A percentile compares a stretch with the other conserved stretches of the same genome.
Evolutionary conservation across 1,284 basidiomycete species (phyloP).

Genomic region (Malassezia slooffiae): DNA sequence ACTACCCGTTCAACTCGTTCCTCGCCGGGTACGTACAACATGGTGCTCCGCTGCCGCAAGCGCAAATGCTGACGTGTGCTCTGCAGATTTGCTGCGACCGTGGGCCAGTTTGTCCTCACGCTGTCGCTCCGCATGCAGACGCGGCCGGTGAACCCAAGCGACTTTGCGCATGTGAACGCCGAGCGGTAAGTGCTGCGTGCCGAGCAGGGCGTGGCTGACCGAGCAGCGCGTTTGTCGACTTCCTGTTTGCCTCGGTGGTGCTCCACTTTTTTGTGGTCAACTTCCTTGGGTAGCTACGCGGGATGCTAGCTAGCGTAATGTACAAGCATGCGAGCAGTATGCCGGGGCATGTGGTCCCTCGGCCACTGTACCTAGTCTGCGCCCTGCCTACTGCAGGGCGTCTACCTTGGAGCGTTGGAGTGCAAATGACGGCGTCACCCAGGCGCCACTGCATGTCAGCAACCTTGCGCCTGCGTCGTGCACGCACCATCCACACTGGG

Average conservation of each 20-base stretch:
- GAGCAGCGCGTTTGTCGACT: slow-evolving; percentile 66
- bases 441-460: slow-evolving; percentile 26
- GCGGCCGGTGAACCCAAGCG: slow-evolving; percentile 63
- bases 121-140: slow-evolving; percentile 85
- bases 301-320: too few relatives aligned
- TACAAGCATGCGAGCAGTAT: too few relatives aligned
- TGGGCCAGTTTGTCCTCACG: slow-evolving; percentile 91
- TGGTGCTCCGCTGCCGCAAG: background rate
- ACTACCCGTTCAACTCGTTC: slow-evolving; percentile 95
- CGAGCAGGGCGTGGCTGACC: slow-evolving; percentile 1
- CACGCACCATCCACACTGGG: slow-evolving; percentile 72
- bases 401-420: slow-evolving; percentile 81
- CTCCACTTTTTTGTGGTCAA: slow-evolving; percentile 98
- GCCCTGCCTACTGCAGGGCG: slow-evolving; percentile 54
- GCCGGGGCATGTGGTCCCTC: too few relatives aligned
- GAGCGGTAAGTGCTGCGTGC: slow-evolving; percentile 60
- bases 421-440: slow-evolving; percentile 63
- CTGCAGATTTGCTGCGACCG: slow-evolving; percentile 73
- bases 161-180: slow-evolving; percentile 60
- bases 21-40: slow-evolving; percentile 65
- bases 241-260: slow-evolving; percentile 81
- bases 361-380: too few relatives aligned
- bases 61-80: background rate
- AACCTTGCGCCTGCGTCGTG: too few relatives aligned
- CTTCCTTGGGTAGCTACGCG: slow-evolving; percentile 60